A percentile compares a stretch with the other conserved stretches of the same genome.
Conservation (phyloP, 257 asterid genomes). For the Forsythia suspensa region DNA sequence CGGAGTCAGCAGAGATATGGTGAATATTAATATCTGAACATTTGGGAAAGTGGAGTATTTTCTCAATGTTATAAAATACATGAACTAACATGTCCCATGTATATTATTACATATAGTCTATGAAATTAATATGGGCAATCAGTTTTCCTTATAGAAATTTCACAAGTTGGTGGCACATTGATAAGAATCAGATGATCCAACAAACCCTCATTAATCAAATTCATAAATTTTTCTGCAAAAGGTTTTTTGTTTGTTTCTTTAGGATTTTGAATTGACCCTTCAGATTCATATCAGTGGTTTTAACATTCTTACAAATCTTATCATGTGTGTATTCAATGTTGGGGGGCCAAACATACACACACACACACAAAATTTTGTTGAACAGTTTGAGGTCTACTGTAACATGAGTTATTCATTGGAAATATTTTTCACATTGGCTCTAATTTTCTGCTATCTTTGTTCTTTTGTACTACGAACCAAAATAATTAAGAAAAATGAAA, state of each 20-base stretch:
- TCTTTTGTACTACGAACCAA: background rate
- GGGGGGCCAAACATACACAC: background rate
- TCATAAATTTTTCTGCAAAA: background rate
- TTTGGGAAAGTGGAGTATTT: background rate
- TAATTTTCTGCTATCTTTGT: background rate
- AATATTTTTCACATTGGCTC: background rate
- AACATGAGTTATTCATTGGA: background rate
- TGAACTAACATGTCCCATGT: background rate
- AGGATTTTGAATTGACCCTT: conserved; percentile 7
- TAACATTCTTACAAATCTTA: conserved; percentile 11
- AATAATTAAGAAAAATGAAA: too few relatives aligned
- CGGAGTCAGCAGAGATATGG: background rate
- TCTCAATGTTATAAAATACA: background rate
- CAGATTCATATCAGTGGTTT: conserved; percentile 4
- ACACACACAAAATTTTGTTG: background rate
- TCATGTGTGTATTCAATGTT: conserved; percentile 2
- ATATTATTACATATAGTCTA: background rate
- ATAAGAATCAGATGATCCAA: conserved; percentile 18
- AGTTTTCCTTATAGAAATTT: conserved; percentile 19
- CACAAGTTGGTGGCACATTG: conserved; percentile 36
- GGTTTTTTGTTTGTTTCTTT: background rate
- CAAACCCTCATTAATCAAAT: conserved; percentile 5
- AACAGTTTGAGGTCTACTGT: background rate
- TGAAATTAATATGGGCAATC: conserved; percentile 38
- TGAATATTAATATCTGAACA: background rate